These are phyloP conservation scores for Aristolochia contorta DNA, from an alignment of 164 flowering plant genomes.

Conservation along the genomic window DNA sequence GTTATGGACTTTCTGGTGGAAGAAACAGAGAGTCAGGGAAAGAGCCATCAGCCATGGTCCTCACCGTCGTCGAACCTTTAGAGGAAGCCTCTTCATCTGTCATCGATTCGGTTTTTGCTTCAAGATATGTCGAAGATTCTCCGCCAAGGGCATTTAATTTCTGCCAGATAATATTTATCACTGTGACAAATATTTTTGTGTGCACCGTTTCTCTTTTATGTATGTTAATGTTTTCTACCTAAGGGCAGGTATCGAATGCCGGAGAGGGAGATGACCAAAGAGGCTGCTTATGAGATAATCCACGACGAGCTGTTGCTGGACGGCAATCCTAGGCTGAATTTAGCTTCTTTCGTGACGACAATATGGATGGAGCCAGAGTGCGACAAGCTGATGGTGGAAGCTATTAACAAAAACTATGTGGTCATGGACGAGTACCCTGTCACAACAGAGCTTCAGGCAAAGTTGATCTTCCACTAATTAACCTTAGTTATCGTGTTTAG, in stretches of 20 bases:
- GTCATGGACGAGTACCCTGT: conserved; percentile 30
- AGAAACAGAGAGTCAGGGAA: too few relatives aligned
- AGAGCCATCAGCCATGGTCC: conserved; percentile 9
- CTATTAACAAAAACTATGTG: conserved; percentile 26
- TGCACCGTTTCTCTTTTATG: not conserved
- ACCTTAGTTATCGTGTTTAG: too few relatives aligned
- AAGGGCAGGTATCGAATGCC: conserved; percentile 3
- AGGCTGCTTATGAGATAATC: conserved; percentile 23
- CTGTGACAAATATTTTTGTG: too few relatives aligned
- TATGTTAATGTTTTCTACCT: too few relatives aligned
- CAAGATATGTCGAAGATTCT: conserved; percentile 17
- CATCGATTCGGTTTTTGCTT: conserved; percentile 14
- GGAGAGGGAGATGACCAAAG: too few relatives aligned
- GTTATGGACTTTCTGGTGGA: too few relatives aligned
- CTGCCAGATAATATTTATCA: too few relatives aligned
- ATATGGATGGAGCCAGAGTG: conserved; percentile 32
- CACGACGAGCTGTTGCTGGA: conserved; percentile 28
- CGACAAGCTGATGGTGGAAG: conserved; percentile 21
- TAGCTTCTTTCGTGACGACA: conserved; percentile 27
- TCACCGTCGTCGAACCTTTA: conserved; percentile 2
- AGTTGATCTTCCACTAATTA: not conserved
- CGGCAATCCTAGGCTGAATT: conserved; percentile 24
- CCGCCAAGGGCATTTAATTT: conserved; percentile 12
- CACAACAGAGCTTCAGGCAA: conserved; percentile 35
- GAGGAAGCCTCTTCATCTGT: conserved; percentile 1